These are phyloP conservation scores for Gleditsia sinensis DNA, from an alignment of 306 rosid genomes.

Conservation along the genomic window DNA sequence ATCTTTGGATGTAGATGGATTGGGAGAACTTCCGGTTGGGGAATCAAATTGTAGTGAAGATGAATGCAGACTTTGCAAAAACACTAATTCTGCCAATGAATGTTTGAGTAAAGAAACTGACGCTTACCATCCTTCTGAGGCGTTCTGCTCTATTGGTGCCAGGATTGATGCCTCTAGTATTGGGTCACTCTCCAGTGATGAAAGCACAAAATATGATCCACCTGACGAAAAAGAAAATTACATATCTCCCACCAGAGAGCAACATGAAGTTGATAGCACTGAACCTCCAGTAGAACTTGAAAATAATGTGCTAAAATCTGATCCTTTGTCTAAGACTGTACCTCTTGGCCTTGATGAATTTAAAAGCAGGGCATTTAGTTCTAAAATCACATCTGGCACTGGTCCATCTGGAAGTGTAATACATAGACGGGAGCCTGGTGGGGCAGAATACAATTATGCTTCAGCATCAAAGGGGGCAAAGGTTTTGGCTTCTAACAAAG, in stretches of 20 bases:
- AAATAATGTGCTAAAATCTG: conserved; percentile 54
- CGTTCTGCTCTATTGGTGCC: conserved; percentile 35
- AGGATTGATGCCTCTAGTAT: conserved; percentile 31
- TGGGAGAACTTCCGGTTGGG: conserved; percentile 43
- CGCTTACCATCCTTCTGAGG: conserved; percentile 34
- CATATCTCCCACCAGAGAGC: conserved; percentile 34
- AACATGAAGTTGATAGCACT: conserved; percentile 43
- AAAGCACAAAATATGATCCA: conserved; percentile 13
- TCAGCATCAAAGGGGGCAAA: conserved; percentile 99
- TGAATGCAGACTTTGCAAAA: conserved; percentile 42
- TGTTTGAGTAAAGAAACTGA: conserved; percentile 27
- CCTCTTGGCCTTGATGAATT: conserved; percentile 95
- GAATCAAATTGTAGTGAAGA: conserved; percentile 59
- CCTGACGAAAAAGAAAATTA: conserved; percentile 34
- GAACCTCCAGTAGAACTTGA: conserved; percentile 48
- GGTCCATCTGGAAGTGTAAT: conserved; percentile 61
- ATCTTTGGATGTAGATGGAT: conserved; percentile 53
- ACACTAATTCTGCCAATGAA: conserved; percentile 33
- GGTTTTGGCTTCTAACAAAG: conserved; percentile 91
- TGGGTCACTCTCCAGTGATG: conserved; percentile 43
- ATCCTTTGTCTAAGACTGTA: conserved; percentile 52
- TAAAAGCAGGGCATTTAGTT: conserved; percentile 75
- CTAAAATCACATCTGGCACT: conserved; percentile 57
- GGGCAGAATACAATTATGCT: conserved; percentile 88
- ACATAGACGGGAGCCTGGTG: conserved; percentile 91